A percentile compares a stretch with the other conserved stretches of the same genome.
phyloP scores from a whole-genome alignment of 2,329 filamentous ascomycete genomes.

The Trichoderma oligosporum region DNA sequence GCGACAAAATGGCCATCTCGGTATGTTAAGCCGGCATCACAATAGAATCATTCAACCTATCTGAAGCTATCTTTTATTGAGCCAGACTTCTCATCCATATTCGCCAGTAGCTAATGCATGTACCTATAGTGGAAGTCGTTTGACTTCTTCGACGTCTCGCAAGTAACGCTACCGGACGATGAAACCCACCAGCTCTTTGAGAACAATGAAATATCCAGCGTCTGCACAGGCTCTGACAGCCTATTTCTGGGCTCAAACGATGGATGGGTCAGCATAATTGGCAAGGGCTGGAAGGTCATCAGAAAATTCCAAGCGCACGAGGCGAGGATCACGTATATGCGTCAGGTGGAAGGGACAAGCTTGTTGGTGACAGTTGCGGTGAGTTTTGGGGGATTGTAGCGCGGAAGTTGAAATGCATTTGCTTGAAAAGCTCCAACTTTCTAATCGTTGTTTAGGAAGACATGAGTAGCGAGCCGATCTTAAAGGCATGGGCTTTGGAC shows the following conservation, averaged over 20 bases:
- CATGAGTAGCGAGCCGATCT: conserved; percentile 75
- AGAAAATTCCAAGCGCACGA: conserved; percentile 86
- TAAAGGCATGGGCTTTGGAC: conserved; percentile 98
- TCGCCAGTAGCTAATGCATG: background rate
- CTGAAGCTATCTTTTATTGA: background rate
- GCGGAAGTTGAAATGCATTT: background rate
- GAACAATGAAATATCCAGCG: conserved; percentile 75
- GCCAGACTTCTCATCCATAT: background rate
- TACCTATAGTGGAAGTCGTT: conserved; percentile 89
- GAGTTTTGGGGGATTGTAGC: conserved; percentile 24
- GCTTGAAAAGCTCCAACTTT: background rate
- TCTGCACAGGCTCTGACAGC: conserved; percentile 83
- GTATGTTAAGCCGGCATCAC: conserved; percentile 24
- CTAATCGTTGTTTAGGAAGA: conserved; percentile 59
- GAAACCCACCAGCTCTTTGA: conserved; percentile 77
- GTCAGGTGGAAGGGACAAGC: conserved; percentile 82
- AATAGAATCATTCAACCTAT: too few relatives aligned
- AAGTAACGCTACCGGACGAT: conserved; percentile 74
- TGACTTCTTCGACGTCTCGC: conserved; percentile 96
- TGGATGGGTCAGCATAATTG: conserved; percentile 83
- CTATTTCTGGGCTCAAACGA: conserved; percentile 84
- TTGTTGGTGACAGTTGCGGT: conserved; percentile 77
- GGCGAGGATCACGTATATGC: conserved; percentile 80
- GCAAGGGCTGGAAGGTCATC: conserved; percentile 79
- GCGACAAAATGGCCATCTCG: conserved; percentile 37